These are phyloP conservation scores for Kuraishia floccosa DNA, from an alignment of 805 yeast genomes.

Conservation along the genomic window DNA sequence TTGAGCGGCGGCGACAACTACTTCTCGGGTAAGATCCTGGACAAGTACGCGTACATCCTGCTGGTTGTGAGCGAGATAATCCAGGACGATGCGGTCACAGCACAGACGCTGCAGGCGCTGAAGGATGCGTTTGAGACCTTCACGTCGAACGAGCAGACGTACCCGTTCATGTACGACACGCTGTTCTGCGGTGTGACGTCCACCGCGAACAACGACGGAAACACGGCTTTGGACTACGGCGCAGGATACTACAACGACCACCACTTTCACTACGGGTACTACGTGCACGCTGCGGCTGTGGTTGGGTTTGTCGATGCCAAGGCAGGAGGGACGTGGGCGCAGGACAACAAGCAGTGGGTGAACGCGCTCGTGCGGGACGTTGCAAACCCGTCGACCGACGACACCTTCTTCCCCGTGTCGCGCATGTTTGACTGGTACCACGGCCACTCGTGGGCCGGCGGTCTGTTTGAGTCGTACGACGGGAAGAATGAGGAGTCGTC, in stretches of 20 bases:
- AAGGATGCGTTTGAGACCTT: constrained; percentile 31
- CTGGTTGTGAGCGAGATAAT: constrained; percentile 38
- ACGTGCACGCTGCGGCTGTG: constrained; percentile 53
- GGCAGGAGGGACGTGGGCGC: constrained; percentile 41
- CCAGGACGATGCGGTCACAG: constrained; percentile 27
- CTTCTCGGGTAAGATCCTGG: constrained; percentile 40
- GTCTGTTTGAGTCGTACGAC: constrained; percentile 58
- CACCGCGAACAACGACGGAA: constrained; percentile 31
- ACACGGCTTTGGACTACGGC: constrained; percentile 36
- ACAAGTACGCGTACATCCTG: constrained; percentile 46
- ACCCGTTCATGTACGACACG: constrained; percentile 45
- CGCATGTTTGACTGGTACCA: constrained; percentile 66
- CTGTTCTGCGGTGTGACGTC: constrained; percentile 47
- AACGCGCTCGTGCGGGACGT: constrained; percentile 53
- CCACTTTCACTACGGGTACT: constrained; percentile 47
- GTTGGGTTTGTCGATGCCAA: constrained; percentile 42
- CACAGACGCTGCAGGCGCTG: constrained; percentile 36
- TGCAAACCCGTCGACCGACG: constrained; percentile 46
- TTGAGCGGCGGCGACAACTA: constrained; percentile 29
- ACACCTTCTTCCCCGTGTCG: constrained; percentile 50
- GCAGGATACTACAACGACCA: constrained; percentile 43
- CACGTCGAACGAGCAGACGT: constrained; percentile 27
- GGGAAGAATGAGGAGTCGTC: constrained; percentile 71
- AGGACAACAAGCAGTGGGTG: constrained; percentile 37
- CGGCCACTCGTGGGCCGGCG: constrained; percentile 77